phyloP scores from a whole-genome alignment of 345 rosid genomes.

The Citrus unshiu region DNA sequence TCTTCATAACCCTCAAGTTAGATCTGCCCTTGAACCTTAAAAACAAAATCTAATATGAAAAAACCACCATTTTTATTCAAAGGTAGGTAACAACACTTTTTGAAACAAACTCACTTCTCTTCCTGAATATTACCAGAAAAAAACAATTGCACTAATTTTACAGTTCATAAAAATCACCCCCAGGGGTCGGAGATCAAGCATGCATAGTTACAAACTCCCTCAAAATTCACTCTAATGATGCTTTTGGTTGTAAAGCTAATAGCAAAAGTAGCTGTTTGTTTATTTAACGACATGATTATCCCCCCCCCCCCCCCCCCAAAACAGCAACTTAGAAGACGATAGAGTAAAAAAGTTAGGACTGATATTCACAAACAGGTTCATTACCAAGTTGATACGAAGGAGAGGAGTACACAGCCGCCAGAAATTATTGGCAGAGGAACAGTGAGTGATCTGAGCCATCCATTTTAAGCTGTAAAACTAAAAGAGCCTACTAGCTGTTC shows the following conservation, averaged over 20 bases:
- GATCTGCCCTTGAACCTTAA: background rate
- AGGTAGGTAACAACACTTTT: no score
- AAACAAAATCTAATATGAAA: background rate
- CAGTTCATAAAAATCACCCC: background rate
- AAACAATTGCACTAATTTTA: background rate
- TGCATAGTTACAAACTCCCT: background rate
- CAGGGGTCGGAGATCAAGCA: background rate
- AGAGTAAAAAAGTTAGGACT: background rate
- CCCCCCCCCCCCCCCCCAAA: background rate
- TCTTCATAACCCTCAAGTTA: background rate
- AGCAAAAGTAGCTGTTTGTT: no score
- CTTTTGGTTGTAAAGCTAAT: background rate
- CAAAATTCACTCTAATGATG: background rate
- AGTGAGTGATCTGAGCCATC: conserved; percentile 16
- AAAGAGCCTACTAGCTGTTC: background rate
- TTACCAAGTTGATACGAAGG: conserved; percentile 17
- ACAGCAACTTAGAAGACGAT: background rate
- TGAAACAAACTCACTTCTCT: background rate
- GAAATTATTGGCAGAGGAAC: conserved; percentile 16
- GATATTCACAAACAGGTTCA: background rate
- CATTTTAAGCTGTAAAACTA: background rate
- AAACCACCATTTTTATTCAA: background rate
- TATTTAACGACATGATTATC: background rate
- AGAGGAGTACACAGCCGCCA: background rate
- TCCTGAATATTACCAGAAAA: background rate